These are phyloP conservation scores for Casuarina glauca DNA, from an alignment of 306 rosid genomes.

Conservation along the genomic window DNA sequence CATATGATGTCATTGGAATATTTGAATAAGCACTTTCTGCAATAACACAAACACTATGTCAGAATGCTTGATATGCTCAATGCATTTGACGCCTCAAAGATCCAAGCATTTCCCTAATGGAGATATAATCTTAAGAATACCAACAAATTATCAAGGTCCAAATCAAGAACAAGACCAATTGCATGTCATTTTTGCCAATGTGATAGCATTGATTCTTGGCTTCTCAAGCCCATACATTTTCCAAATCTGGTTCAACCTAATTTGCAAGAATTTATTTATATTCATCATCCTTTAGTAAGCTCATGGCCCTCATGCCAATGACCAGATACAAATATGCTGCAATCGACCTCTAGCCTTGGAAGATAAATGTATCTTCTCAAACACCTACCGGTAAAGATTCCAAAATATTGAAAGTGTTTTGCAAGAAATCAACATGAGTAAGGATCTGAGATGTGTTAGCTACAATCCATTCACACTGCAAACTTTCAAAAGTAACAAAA, in stretches of 20 bases:
- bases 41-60: constrained; percentile 24
- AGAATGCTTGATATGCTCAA: constrained; percentile 13
- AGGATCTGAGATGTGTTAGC: not conserved
- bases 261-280: not conserved
- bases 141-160: constrained; percentile 12
- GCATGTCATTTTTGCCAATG: not conserved
- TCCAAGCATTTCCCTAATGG: constrained; percentile 25
- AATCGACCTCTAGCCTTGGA: not conserved
- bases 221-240: not conserved
- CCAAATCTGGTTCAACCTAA: not conserved
- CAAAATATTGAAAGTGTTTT: not conserved
- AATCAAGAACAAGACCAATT: not conserved
- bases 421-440: not conserved
- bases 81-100: constrained; percentile 21
- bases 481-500: not conserved
- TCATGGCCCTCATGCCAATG: not conserved
- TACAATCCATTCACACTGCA: not conserved
- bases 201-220: not conserved
- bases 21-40: constrained; percentile 92
- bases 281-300: not conserved
- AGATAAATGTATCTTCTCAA: constrained; percentile 1
- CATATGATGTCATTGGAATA: constrained; percentile 94
- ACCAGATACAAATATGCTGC: not conserved
- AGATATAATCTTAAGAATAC: constrained; percentile 12
- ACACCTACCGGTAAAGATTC: not conserved